Evolutionary conservation across 352 stramenopile species (phyloP), one percentile per base, ranked within the genome.

Genomic region (Globisporangium mamillatum): DNA sequence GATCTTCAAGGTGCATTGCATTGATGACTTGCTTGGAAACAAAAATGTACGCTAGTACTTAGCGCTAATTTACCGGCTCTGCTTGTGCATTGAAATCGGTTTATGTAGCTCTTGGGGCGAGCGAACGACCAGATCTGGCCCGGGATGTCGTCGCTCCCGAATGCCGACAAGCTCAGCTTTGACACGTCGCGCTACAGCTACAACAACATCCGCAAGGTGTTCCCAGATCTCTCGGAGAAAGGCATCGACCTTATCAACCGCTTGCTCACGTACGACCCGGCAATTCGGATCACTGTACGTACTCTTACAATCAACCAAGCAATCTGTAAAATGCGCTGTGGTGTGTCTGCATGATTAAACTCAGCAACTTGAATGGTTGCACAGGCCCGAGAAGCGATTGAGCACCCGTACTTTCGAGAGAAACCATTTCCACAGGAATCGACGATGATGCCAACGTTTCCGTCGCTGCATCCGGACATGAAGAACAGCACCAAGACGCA

Each of bases 391-490:
- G 75, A 88, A 4, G 81, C 83, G 14, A 66, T 91, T 7, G 54
- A 68, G 2, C 83, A 91, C 32, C 72, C 77, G 52, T 91, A 87
- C 71, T 91, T 91, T 64, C 77, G 78, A 7, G 81, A 90, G 58
- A 85, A 84, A 50, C 79, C 81, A 25, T 86, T 88, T 60, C 81
- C 81, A 14, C 80, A 90, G 25, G 81, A 87, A 32, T 59, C 76
- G 7, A 70, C 66, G 27, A 87, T 90, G 79, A 90, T 88, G 81
- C 79, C 81, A 18, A 88, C 79, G 53, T 90, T 90, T 52, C 80
- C 81, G 16, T 89, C 81, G 9, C 70, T 80, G 18, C 81, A 89
- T 66, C 67, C 63, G 5, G 77, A 84, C 24, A 80, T 83, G 63
- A 80, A 75, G 52, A 29, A 70, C 16, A 25, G 24, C 38, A 22